Evolutionary conservation across 108 stramenopile genomes (phyloP).

Genomic region (Chaetoceros tenuissimus): DNA sequence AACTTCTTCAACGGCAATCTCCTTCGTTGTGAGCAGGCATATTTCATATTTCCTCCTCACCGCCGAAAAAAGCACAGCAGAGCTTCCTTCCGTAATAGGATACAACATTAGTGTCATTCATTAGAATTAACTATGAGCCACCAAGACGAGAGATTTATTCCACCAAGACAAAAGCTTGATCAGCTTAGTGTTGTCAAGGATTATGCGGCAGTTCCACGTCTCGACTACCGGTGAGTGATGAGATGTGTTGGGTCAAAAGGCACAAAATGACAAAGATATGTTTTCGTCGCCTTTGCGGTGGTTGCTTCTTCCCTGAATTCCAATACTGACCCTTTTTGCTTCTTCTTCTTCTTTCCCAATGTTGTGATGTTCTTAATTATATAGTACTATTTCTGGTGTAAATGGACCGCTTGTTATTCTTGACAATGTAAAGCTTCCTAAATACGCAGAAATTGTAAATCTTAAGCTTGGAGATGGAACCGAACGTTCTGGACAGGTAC

Average conservation of each 20-base stretch:
- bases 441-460: slow-evolving; percentile 98
- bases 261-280: not conserved
- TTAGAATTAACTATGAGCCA: slow-evolving; percentile 24
- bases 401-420: slow-evolving; percentile 99
- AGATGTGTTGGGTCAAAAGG: not conserved
- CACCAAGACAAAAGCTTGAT: slow-evolving; percentile 71
- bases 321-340: not conserved
- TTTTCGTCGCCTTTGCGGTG: not conserved
- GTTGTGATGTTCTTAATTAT: slow-evolving; percentile 24
- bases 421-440: slow-evolving; percentile 99
- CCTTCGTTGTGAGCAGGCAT: no score
- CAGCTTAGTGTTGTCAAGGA: slow-evolving; percentile 80
- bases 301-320: not conserved
- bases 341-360: not conserved
- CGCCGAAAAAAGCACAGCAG: no score
- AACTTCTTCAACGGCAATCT: no score
- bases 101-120: no score
- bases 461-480: slow-evolving; percentile 93
- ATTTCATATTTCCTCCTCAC: no score
- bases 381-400: slow-evolving; percentile 95
- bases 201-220: slow-evolving; percentile 79
- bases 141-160: slow-evolving; percentile 72
- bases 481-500: slow-evolving; percentile 92
- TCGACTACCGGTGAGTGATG: slow-evolving; percentile 75
- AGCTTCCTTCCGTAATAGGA: no score